Evolutionary conservation across 73 alveolate species (phyloP).

Genomic region (Paramecium caudatum): DNA sequence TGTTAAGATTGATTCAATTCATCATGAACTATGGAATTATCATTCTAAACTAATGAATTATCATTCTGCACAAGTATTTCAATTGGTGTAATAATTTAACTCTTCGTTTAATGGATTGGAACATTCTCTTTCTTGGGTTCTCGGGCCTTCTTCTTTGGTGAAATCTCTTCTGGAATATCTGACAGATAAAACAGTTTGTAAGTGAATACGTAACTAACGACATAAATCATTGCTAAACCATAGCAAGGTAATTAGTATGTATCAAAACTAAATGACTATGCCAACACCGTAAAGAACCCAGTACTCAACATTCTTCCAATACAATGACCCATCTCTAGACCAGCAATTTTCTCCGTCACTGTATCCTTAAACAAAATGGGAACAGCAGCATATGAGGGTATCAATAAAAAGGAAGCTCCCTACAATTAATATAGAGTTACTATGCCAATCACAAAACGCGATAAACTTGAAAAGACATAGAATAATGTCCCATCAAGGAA

Average conservation of each 20-base stretch:
- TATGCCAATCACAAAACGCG: neutral
- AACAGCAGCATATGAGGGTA: slow-evolving; percentile 23
- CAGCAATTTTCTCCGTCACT: neutral
- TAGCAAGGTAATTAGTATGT: slow-evolving; percentile 22
- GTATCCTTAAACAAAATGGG: neutral
- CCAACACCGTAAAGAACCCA: neutral
- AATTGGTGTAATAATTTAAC: neutral
- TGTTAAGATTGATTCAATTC: neutral
- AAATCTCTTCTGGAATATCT: slow-evolving; percentile 14
- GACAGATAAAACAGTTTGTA: neutral
- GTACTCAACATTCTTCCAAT: neutral
- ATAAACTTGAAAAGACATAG: neutral
- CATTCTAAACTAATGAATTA: neutral
- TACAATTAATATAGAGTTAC: neutral
- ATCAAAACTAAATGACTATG: neutral
- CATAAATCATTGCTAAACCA: slow-evolving; percentile 28
- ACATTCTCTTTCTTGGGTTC: neutral
- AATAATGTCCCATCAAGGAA: neutral
- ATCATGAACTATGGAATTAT: too few species aligned
- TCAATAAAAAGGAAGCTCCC: slow-evolving; percentile 22
- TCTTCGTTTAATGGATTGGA: neutral
- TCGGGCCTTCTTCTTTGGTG: neutral
- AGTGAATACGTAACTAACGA: neutral
- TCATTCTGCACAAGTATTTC: neutral
- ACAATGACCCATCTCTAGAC: slow-evolving; percentile 40